These are phyloP conservation scores for Silene latifolia DNA, from an alignment of 148 eudicot genomes.

Conservation along the genomic window DNA sequence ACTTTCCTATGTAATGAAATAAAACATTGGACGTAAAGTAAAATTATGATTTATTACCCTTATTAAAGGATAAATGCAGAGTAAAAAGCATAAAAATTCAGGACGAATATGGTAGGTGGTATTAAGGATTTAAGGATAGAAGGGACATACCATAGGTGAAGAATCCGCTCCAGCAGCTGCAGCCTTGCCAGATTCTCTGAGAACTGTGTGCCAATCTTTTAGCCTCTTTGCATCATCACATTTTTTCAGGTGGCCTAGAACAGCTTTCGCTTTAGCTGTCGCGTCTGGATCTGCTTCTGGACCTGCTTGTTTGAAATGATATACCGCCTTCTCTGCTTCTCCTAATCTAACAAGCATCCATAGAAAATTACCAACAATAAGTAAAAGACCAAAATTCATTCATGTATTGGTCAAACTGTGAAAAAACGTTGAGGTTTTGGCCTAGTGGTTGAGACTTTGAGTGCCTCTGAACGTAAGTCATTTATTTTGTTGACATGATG, in stretches of 20 bases:
- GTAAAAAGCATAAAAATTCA: not conserved
- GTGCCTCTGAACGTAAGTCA: no score
- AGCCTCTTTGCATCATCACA: slow-evolving; percentile 76
- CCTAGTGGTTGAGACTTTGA: no score
- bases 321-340: slow-evolving; percentile 69
- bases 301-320: slow-evolving; percentile 77
- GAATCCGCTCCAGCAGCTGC: slow-evolving; percentile 80
- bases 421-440: not conserved
- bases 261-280: slow-evolving; percentile 48
- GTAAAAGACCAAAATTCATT: not conserved
- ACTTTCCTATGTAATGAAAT: not conserved
- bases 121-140: not conserved
- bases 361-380: not conserved
- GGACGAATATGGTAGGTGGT: not conserved
- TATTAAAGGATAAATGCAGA: not conserved
- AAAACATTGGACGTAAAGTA: no score
- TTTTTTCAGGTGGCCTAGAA: slow-evolving; percentile 52
- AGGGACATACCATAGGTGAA: slow-evolving; percentile 64
- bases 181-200: slow-evolving; percentile 50
- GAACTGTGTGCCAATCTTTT: slow-evolving; percentile 73
- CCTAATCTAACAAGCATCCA: slow-evolving; percentile 62
- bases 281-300: slow-evolving; percentile 85
- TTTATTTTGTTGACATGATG: no score
- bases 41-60: no score
- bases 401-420: not conserved